Percentiles rank a stretch among this genome's conserved stretches.
Conservation (phyloP, 202 grass and related monocot species). For the Carex sylvatica region DNA sequence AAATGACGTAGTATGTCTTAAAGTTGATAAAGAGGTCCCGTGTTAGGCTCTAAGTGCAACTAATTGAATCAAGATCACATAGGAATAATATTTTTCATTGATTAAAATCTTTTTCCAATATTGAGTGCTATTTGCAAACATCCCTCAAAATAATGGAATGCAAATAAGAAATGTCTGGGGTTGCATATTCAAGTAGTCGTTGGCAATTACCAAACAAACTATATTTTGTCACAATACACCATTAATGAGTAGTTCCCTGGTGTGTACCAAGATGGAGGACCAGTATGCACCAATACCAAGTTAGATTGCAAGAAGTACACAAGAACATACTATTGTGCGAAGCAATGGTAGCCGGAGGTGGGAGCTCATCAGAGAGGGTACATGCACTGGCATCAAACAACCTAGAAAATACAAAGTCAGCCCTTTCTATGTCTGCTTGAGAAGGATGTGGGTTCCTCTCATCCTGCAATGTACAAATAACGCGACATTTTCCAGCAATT, state of each 20-base stretch:
- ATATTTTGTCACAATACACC: not conserved
- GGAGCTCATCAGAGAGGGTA: slow-evolving; percentile 30
- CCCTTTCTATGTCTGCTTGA: slow-evolving; percentile 42
- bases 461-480: slow-evolving; percentile 84
- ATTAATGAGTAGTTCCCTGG: not conserved
- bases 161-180: not conserved
- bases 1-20: not conserved
- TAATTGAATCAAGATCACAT: not conserved
- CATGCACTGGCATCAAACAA: slow-evolving; percentile 56
- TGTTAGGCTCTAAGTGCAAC: not conserved
- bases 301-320: not conserved
- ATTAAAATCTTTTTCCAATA: not conserved
- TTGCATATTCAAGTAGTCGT: not conserved
- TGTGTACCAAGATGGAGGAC: not conserved
- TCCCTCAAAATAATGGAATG: not conserved
- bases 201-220: not conserved
- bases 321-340: slow-evolving; percentile 43
- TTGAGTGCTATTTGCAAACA: not conserved
- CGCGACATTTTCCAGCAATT: slow-evolving; percentile 77
- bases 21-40: not conserved
- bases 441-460: slow-evolving; percentile 68
- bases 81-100: not conserved
- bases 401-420: slow-evolving; percentile 84
- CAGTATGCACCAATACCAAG: not conserved
- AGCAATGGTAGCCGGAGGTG: slow-evolving; percentile 61